Conservation (phyloP, 495 filamentous ascomycete genomes). For the Neurospora africana region DNA sequence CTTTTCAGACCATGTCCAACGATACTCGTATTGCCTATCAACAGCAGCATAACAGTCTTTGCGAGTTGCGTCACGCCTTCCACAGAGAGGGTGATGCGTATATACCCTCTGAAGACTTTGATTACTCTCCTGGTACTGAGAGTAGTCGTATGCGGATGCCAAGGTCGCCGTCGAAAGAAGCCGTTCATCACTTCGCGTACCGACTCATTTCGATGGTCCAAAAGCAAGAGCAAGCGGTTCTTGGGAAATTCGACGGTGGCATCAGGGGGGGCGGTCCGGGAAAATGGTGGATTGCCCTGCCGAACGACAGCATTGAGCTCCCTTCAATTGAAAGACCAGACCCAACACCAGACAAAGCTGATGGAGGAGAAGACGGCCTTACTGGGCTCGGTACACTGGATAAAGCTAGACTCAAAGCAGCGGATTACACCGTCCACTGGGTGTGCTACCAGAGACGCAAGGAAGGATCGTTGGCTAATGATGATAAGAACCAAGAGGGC, state of each 20-base stretch:
- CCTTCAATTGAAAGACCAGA: background rate
- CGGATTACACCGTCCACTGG: background rate
- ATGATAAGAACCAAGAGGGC: too few species aligned
- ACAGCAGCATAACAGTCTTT: background rate
- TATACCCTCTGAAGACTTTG: too few species aligned
- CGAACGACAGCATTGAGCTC: background rate
- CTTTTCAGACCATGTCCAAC: background rate
- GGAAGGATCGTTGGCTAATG: too few species aligned
- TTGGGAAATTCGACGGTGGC: background rate
- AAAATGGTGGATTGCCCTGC: slow-evolving; percentile 2
- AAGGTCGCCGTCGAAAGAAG: background rate
- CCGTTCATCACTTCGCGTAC: background rate
- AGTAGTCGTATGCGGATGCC: too few species aligned
- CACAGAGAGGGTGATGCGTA: background rate
- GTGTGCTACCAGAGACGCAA: background rate
- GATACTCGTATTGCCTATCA: background rate
- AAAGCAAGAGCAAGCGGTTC: background rate
- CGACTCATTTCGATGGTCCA: background rate
- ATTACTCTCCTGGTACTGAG: too few species aligned
- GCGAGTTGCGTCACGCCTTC: background rate
- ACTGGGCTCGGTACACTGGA: background rate
- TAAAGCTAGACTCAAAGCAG: background rate
- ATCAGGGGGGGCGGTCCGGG: background rate
- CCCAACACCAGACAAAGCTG: background rate
- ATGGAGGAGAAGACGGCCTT: background rate